Conservation (phyloP, 139 green algal species). For the Chlamydomonas sphaeroides region DNA sequence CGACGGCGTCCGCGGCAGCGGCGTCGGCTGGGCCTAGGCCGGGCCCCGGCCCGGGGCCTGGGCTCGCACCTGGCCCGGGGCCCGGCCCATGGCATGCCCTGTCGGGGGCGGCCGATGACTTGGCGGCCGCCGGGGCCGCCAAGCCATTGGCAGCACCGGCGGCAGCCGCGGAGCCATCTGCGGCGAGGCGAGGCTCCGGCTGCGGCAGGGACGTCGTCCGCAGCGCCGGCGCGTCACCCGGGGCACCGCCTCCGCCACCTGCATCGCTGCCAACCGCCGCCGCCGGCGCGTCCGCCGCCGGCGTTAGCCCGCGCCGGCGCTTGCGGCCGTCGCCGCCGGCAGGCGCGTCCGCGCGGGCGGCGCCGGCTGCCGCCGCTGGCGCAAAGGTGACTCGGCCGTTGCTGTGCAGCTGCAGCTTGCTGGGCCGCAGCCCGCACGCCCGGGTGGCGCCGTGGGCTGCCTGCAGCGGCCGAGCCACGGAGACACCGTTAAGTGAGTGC, state of each 20-base stretch:
- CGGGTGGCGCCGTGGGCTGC: neutral
- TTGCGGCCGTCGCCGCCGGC: neutral
- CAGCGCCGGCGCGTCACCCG: too few species aligned
- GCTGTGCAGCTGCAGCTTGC: slow-evolving; percentile 44
- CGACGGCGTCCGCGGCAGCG: neutral
- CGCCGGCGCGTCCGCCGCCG: neutral
- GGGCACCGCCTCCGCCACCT: neutral
- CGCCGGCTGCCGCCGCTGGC: neutral
- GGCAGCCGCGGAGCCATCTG: too few species aligned
- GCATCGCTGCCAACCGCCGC: neutral
- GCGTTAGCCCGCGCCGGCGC: neutral
- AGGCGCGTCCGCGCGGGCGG: neutral
- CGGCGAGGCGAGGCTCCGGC: too few species aligned
- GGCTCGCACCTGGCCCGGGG: too few species aligned
- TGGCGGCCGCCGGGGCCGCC: too few species aligned
- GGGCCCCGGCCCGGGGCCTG: too few species aligned
- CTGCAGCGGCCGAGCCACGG: too few species aligned
- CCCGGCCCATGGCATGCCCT: too few species aligned
- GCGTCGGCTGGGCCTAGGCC: neutral
- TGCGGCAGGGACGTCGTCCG: too few species aligned
- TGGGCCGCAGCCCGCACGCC: slow-evolving; percentile 36
- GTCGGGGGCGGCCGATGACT: too few species aligned
- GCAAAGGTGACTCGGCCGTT: slow-evolving; percentile 44
- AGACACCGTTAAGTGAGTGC: too few species aligned
- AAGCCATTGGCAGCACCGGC: too few species aligned